Conservation (phyloP, 2,329 filamentous ascomycete species). For the Talaromyces verruculosus region DNA sequence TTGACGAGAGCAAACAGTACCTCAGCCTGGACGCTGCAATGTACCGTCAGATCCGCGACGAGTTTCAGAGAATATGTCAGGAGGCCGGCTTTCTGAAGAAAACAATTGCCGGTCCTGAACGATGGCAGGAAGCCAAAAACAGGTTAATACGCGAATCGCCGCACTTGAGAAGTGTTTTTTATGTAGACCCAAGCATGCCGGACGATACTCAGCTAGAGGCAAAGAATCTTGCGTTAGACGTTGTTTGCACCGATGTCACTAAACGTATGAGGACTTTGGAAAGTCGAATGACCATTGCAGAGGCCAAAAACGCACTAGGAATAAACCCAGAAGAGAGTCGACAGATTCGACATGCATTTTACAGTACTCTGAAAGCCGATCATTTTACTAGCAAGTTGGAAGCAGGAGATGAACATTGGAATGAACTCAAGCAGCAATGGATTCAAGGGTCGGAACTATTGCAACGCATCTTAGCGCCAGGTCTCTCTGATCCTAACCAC, state of each 20-base stretch:
- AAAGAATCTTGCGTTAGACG: conserved; percentile 70
- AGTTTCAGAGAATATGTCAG: conserved; percentile 70
- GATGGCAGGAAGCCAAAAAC: conserved; percentile 71
- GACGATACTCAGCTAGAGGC: conserved; percentile 59
- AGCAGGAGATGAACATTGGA: conserved; percentile 69
- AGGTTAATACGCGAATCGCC: conserved; percentile 63
- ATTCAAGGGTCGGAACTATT: conserved; percentile 58
- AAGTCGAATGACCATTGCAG: conserved; percentile 67
- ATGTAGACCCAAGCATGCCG: conserved; percentile 51
- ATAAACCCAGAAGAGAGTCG: conserved; percentile 69
- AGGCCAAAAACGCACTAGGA: conserved; percentile 70
- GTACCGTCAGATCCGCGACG: conserved; percentile 65
- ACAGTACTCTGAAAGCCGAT: conserved; percentile 63
- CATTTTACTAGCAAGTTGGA: conserved; percentile 73
- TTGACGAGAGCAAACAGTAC: conserved; percentile 73
- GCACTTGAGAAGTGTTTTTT: conserved; percentile 64
- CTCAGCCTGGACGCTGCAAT: conserved; percentile 62
- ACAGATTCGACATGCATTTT: conserved; percentile 64
- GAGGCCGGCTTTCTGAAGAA: conserved; percentile 70
- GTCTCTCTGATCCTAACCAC: conserved; percentile 54
- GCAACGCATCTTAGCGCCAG: conserved; percentile 54
- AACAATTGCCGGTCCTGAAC: conserved; percentile 68
- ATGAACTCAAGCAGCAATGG: conserved; percentile 68
- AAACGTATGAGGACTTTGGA: conserved; percentile 70
- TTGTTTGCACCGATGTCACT: conserved; percentile 78